A percentile compares a stretch with the other conserved stretches of the same genome.
Conservation (phyloP, 352 stramenopile species). For the Globisporangium orthogonon region DNA sequence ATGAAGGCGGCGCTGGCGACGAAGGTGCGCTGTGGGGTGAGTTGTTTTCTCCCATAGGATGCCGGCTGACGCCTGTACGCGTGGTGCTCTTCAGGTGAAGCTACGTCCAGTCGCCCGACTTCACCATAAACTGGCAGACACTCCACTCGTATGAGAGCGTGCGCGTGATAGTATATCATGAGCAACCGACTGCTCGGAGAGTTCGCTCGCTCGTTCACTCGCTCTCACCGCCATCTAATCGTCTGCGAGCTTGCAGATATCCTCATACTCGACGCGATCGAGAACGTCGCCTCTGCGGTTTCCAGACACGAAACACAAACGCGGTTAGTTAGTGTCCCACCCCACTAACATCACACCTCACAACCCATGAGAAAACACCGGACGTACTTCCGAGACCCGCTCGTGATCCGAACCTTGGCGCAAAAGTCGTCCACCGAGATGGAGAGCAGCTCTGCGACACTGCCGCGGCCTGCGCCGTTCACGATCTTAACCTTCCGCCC, state of each 20-base stretch:
- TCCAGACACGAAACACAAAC: conserved; percentile 2
- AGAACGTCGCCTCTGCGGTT: conserved; percentile 47
- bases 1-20: conserved; percentile 9
- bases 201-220: background rate
- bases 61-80: background rate
- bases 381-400: conserved; percentile 41
- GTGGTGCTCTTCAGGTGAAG: conserved; percentile 6
- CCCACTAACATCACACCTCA: background rate
- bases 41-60: background rate
- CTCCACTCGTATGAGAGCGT: background rate
- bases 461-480: conserved; percentile 55
- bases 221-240: conserved; percentile 13
- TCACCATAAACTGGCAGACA: conserved; percentile 1
- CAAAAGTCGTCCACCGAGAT: conserved; percentile 68
- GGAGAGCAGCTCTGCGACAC: conserved; percentile 54
- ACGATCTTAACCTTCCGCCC: conserved; percentile 71
- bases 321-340: background rate
- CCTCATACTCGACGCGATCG: conserved; percentile 77
- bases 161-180: background rate
- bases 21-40: conserved; percentile 6
- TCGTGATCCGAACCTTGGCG: conserved; percentile 58
- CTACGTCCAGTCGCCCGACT: conserved; percentile 7
- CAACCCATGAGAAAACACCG: background rate
- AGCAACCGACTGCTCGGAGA: background rate
- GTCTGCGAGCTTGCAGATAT: conserved; percentile 67